These are phyloP conservation scores for Podospora australis DNA, from an alignment of 495 filamentous ascomycete genomes.

Conservation along the genomic window DNA sequence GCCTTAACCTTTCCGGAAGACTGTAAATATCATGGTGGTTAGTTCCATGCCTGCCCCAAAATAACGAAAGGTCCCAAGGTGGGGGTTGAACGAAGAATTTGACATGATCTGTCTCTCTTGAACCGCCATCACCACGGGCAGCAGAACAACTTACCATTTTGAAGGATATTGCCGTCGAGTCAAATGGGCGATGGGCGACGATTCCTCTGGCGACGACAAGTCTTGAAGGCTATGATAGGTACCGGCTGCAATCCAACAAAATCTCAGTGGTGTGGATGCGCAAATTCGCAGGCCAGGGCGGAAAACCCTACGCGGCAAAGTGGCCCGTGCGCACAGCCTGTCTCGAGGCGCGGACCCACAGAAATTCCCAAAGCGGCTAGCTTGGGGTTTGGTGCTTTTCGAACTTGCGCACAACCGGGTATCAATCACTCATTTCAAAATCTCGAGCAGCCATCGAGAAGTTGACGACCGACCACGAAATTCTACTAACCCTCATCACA, in stretches of 20 bases:
- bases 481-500: conserved; percentile 33
- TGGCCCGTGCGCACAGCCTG: conserved; percentile 18
- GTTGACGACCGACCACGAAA: conserved; percentile 32
- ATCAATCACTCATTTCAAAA: conserved; percentile 29
- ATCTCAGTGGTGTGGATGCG: conserved; percentile 31
- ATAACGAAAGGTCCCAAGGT: not conserved
- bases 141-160: conserved; percentile 23
- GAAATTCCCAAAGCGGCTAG: conserved; percentile 25
- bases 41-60: conserved; percentile 15
- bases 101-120: too few species aligned
- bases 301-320: conserved; percentile 26
- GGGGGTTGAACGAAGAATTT: not conserved
- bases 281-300: conserved; percentile 28
- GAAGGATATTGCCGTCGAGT: conserved; percentile 25
- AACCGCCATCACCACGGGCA: too few species aligned
- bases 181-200: conserved; percentile 26
- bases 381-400: conserved; percentile 32
- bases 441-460: conserved; percentile 30
- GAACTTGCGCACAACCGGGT: conserved; percentile 30
- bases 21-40: conserved; percentile 45
- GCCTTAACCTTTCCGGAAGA: conserved; percentile 91
- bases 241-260: conserved; percentile 24
- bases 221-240: conserved; percentile 20
- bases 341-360: conserved; percentile 8
- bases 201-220: conserved; percentile 27